Conservation (phyloP, 2,329 filamentous ascomycete species). For the Penicillium oxalicum region DNA sequence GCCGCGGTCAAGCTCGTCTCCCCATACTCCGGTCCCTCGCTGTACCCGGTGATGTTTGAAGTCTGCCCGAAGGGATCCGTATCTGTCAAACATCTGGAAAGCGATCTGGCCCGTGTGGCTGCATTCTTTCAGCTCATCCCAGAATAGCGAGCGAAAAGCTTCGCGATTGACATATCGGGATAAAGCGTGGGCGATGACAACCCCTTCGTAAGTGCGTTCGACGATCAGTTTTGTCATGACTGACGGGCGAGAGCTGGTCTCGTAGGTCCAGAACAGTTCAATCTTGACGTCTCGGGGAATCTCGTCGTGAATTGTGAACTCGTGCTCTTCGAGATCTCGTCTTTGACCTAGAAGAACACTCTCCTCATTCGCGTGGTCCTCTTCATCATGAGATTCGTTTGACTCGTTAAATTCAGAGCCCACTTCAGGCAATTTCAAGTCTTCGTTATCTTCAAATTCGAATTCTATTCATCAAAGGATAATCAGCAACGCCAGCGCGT, state of each 20-base stretch:
- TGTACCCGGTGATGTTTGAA: slow-evolving; percentile 27
- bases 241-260: background rate
- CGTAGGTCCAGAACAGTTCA: slow-evolving; percentile 10
- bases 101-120: slow-evolving; percentile 28
- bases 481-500: background rate
- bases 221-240: slow-evolving; percentile 13
- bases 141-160: slow-evolving; percentile 27
- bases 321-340: slow-evolving; percentile 14
- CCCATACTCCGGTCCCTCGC: slow-evolving; percentile 26
- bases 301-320: slow-evolving; percentile 10
- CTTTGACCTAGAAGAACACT: slow-evolving; percentile 5
- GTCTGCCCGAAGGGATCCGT: slow-evolving; percentile 32
- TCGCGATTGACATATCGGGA: slow-evolving; percentile 21
- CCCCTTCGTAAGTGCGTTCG: slow-evolving; percentile 15
- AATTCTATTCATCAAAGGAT: background rate
- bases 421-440: background rate
- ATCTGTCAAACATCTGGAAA: slow-evolving; percentile 35
- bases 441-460: background rate
- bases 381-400: background rate
- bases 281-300: slow-evolving; percentile 13
- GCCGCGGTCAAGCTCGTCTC: slow-evolving; percentile 23
- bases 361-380: slow-evolving; percentile 4
- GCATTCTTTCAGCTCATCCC: slow-evolving; percentile 29
- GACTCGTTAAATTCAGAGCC: background rate
- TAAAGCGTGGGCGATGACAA: slow-evolving; percentile 16